A percentile compares a stretch with the other conserved stretches of the same genome.
These are phyloP conservation scores for Abortiporus biennis DNA, from an alignment of 1,284 basidiomycete species.

Conservation along the genomic window DNA sequence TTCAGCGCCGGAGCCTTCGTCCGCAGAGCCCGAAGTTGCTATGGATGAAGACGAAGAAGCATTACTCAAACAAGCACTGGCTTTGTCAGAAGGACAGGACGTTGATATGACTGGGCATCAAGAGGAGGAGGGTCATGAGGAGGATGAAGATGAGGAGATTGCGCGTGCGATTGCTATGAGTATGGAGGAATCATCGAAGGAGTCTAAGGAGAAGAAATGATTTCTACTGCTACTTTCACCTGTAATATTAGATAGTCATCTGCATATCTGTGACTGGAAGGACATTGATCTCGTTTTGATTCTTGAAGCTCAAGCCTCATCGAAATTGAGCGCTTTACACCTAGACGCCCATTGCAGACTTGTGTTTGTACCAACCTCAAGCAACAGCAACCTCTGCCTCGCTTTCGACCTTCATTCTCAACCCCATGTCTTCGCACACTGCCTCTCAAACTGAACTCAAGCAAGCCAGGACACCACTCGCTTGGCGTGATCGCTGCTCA, in stretches of 20 bases:
- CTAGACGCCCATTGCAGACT: no score
- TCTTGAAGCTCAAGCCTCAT: no score
- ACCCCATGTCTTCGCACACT: no score
- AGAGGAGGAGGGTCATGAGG: conserved; percentile 30
- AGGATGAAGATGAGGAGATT: conserved; percentile 54
- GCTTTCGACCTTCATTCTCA: no score
- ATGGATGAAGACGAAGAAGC: conserved; percentile 65
- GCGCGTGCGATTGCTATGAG: conserved; percentile 57
- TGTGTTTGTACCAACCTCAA: no score
- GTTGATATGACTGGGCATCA: conserved; percentile 45
- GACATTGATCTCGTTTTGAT: no score
- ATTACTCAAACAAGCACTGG: conserved; percentile 58
- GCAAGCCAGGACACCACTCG: conserved; percentile 69
- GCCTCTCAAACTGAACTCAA: conserved; percentile 85
- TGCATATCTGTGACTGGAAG: no score
- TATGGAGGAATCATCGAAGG: conserved; percentile 25
- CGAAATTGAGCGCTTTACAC: no score
- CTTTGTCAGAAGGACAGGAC: conserved; percentile 43
- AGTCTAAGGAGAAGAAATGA: conserved; percentile 17
- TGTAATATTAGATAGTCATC: no score
- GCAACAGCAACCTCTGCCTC: no score
- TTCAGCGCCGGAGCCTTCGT: conserved; percentile 28
- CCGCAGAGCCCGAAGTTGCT: conserved; percentile 29
- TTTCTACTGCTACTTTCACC: no score
- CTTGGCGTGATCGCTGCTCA: conserved; percentile 89